Conservation (phyloP, 495 filamentous ascomycete species). For the Letharia columbiana region DNA sequence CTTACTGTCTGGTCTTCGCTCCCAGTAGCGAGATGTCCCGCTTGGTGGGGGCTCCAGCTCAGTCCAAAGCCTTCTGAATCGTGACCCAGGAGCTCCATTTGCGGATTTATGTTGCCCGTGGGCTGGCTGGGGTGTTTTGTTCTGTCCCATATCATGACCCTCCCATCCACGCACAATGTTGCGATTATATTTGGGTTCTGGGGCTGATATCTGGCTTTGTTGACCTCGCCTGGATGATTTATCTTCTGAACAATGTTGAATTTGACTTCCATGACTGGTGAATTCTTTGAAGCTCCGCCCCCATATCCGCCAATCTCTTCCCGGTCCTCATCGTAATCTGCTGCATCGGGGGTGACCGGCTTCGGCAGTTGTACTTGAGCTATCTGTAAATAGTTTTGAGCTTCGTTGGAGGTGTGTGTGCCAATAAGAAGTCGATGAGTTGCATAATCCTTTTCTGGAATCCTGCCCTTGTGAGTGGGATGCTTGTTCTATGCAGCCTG, state of each 20-base stretch:
- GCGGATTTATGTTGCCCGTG: slow-evolving; percentile 61
- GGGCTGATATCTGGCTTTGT: slow-evolving; percentile 95
- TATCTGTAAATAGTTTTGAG: slow-evolving; percentile 90
- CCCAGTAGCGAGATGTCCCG: slow-evolving; percentile 78
- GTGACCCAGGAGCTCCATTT: slow-evolving; percentile 81
- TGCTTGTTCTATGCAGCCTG: not conserved
- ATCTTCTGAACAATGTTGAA: slow-evolving; percentile 92
- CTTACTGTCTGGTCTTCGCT: slow-evolving; percentile 85
- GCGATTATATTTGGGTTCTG: slow-evolving; percentile 97
- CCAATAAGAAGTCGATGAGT: slow-evolving; percentile 86
- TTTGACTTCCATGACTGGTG: slow-evolving; percentile 58
- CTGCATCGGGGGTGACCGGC: slow-evolving; percentile 57
- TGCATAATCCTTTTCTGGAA: slow-evolving; percentile 77
- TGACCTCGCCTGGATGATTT: slow-evolving; percentile 92
- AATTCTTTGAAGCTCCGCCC: slow-evolving; percentile 48
- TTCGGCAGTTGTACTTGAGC: slow-evolving; percentile 88
- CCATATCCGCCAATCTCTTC: slow-evolving; percentile 94
- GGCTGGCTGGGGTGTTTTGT: slow-evolving; percentile 80
- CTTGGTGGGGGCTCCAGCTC: slow-evolving; percentile 78
- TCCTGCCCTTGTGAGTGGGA: slow-evolving; percentile 34
- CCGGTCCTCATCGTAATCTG: slow-evolving; percentile 81
- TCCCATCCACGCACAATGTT: slow-evolving; percentile 80
- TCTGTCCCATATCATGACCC: slow-evolving; percentile 86
- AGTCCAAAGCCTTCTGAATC: slow-evolving; percentile 88
- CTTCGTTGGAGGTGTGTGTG: slow-evolving; percentile 83